Evolutionary conservation across 371 early-diverging fungal genomes (phyloP).

Genomic region (Zopfochytrium polystomum): DNA sequence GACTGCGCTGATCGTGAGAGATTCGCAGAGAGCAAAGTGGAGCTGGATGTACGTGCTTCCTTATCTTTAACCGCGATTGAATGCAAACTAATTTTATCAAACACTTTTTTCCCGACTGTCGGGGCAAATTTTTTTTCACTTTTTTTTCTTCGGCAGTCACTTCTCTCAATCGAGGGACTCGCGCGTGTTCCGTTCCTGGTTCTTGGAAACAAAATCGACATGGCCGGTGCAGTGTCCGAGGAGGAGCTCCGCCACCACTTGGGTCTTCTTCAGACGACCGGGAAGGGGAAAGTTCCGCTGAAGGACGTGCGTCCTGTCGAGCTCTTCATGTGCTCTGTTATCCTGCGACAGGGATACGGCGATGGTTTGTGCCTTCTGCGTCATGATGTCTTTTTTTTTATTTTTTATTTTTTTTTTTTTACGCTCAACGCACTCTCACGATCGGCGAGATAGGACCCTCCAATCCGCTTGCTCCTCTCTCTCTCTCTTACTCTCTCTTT

Average conservation of each 20-base stretch:
- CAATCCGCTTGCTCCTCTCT: too few species aligned
- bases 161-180: conserved; percentile 90
- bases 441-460: too few species aligned
- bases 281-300: conserved; percentile 92
- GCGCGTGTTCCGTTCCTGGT: conserved; percentile 89
- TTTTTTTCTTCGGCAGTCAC: conserved; percentile 54
- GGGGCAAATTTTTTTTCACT: not conserved
- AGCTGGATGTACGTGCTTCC: conserved; percentile 76
- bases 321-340: conserved; percentile 97
- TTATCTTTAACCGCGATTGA: conserved; percentile 3
- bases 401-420: not conserved
- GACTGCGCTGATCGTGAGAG: conserved; percentile 85
- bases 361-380: conserved; percentile 60
- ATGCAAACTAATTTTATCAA: conserved; percentile 3
- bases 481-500: too few species aligned
- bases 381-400: not conserved
- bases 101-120: not conserved
- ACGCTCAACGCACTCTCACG: not conserved
- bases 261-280: conserved; percentile 93
- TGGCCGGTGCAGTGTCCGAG: conserved; percentile 89
- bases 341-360: conserved; percentile 96
- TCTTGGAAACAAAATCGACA: conserved; percentile 98
- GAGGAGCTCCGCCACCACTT: conserved; percentile 83
- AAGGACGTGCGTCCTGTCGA: conserved; percentile 93
- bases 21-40: conserved; percentile 87